These are phyloP conservation scores for Sarocladiaceae sp. DNA, from an alignment of 2,329 filamentous ascomycete species.

Conservation along the genomic window DNA sequence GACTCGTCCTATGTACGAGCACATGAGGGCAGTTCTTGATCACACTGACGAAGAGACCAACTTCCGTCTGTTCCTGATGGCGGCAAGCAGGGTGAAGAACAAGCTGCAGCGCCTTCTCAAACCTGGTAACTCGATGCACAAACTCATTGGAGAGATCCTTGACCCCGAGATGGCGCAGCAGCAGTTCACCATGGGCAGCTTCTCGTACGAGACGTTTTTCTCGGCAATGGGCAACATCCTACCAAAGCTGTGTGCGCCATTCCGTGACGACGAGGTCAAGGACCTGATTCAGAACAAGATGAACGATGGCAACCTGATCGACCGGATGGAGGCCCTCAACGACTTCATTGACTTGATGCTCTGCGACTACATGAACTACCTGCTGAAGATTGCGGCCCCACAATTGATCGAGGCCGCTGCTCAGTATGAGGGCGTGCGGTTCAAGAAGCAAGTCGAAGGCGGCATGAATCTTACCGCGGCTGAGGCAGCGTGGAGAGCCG, in stretches of 20 bases:
- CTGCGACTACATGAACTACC: constrained; percentile 77
- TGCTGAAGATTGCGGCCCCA: constrained; percentile 65
- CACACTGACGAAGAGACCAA: constrained; percentile 58
- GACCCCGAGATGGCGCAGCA: constrained; percentile 65
- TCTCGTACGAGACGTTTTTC: constrained; percentile 79
- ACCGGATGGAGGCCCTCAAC: constrained; percentile 68
- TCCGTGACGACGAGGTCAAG: constrained; percentile 71
- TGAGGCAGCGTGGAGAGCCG: constrained; percentile 58
- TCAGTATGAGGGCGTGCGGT: constrained; percentile 68
- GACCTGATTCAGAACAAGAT: constrained; percentile 58
- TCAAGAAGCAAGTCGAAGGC: constrained; percentile 56
- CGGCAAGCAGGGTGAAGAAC: constrained; percentile 63
- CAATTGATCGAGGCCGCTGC: constrained; percentile 64
- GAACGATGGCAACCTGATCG: constrained; percentile 58
- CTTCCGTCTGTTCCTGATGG: constrained; percentile 61
- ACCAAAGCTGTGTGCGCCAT: constrained; percentile 73
- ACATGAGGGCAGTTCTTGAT: constrained; percentile 57
- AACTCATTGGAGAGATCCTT: constrained; percentile 66
- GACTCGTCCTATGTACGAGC: constrained; percentile 45
- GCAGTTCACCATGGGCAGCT: constrained; percentile 64
- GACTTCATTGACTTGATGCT: constrained; percentile 71
- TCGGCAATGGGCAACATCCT: constrained; percentile 67
- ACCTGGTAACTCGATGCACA: constrained; percentile 66
- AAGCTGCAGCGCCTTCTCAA: constrained; percentile 68
- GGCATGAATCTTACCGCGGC: constrained; percentile 52